Percentiles rank a stretch among this genome's conserved stretches.
phyloP scores from a whole-genome alignment of 345 rosid species.

The Excoecaria agallocha region DNA sequence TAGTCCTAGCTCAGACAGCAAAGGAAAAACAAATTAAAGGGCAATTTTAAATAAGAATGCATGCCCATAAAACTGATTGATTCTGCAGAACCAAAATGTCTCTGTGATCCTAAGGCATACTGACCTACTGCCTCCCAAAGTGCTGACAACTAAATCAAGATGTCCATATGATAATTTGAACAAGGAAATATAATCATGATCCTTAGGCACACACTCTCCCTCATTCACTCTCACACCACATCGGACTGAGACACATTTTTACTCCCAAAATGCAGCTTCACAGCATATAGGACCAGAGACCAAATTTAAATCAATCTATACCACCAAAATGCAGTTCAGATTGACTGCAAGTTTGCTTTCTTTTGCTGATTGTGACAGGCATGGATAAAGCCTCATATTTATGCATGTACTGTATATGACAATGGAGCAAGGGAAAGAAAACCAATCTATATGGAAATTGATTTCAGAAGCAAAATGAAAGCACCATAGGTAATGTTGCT shows the following conservation, averaged over 20 bases:
- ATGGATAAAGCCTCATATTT: not conserved
- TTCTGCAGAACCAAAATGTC: slow-evolving; percentile 2
- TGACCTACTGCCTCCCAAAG: not conserved
- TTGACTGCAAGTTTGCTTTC: not conserved
- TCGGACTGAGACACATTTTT: not conserved
- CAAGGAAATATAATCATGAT: too few species aligned
- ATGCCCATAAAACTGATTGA: not conserved
- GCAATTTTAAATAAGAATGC: not conserved
- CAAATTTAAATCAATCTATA: not conserved
- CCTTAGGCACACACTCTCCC: too few species aligned
- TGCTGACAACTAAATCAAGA: not conserved
- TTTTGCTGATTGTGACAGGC: not conserved
- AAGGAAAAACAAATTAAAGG: not conserved
- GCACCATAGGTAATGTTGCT: slow-evolving; percentile 64
- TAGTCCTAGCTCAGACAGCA: not conserved
- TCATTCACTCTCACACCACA: not conserved
- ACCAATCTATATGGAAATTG: slow-evolving; percentile 14
- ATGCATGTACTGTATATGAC: slow-evolving; percentile 1
- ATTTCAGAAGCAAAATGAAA: slow-evolving; percentile 34
- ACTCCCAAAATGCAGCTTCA: not conserved
- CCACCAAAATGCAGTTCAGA: not conserved
- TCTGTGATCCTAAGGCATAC: not conserved
- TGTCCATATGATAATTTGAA: too few species aligned
- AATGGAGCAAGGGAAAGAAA: not conserved
- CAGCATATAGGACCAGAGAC: not conserved